Conservation (phyloP, 1,139 yeast genomes). For the Yamadazyma friedrichii region DNA sequence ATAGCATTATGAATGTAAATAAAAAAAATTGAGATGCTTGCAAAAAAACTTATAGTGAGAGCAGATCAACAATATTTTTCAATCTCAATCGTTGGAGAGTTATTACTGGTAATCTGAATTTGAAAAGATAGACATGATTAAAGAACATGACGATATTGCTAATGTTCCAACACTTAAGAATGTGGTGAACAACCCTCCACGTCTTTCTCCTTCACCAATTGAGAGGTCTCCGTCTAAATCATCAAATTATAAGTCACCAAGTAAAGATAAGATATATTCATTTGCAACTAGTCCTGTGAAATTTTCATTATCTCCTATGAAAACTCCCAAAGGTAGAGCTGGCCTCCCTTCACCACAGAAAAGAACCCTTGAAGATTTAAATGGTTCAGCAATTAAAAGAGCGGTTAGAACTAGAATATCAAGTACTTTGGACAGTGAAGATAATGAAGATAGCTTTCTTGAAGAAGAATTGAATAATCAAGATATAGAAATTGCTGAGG, state of each 20-base stretch:
- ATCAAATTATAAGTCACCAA: slow-evolving; percentile 15
- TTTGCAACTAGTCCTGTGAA: slow-evolving; percentile 3
- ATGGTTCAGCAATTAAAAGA: slow-evolving; percentile 50
- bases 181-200: neutral
- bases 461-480: slow-evolving; percentile 28
- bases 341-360: slow-evolving; percentile 47
- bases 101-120: too few relatives aligned
- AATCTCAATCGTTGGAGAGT: too few relatives aligned
- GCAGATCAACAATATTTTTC: too few relatives aligned
- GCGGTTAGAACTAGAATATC: slow-evolving; percentile 38
- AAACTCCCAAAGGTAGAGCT: slow-evolving; percentile 45
- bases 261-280: slow-evolving; percentile 20
- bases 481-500: slow-evolving; percentile 49
- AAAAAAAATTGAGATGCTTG: slow-evolving; percentile 1
- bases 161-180: too few relatives aligned
- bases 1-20: slow-evolving; percentile 52
- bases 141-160: too few relatives aligned
- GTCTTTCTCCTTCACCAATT: slow-evolving; percentile 8
- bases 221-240: slow-evolving; percentile 12
- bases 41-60: neutral
- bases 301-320: slow-evolving; percentile 24
- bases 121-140: neutral
- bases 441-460: slow-evolving; percentile 32
- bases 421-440: slow-evolving; percentile 36
- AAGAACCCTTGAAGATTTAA: slow-evolving; percentile 39